Evolutionary conservation across 169 alveolate genomes (phyloP).

Genomic region (Eimeria necatrix): DNA sequence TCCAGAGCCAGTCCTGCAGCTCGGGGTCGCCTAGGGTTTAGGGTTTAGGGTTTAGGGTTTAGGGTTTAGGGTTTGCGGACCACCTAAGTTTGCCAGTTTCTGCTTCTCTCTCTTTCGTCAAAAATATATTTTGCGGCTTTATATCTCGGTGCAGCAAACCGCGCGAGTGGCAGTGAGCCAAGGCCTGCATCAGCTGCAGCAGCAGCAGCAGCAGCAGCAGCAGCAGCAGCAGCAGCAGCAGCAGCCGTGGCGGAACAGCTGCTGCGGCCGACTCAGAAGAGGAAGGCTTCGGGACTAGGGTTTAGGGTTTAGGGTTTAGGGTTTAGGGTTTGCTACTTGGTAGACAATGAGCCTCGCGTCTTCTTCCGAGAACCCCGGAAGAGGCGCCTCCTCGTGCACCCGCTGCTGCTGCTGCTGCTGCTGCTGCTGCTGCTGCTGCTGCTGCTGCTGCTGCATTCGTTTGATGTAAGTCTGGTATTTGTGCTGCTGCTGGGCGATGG

Average conservation of each 20-base stretch:
- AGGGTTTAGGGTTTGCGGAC: not conserved
- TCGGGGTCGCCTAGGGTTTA: not conserved
- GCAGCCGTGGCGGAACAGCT: not conserved
- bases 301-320: slow-evolving; percentile 2
- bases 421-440: not conserved
- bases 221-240: not conserved
- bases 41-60: not conserved
- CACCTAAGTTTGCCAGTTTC: not conserved
- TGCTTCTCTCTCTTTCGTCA: slow-evolving; percentile 12
- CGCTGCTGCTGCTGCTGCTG: not conserved
- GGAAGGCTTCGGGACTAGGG: not conserved
- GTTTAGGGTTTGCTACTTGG: slow-evolving; percentile 39
- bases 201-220: slow-evolving; percentile 54
- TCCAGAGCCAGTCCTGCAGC: no score
- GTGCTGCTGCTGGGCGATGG: slow-evolving; percentile 16
- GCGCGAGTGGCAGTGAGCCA: slow-evolving; percentile 58
- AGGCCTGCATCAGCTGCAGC: slow-evolving; percentile 63
- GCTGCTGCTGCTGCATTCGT: not conserved
- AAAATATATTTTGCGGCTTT: slow-evolving; percentile 75
- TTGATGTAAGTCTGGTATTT: not conserved
- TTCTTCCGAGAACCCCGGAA: slow-evolving; percentile 27
- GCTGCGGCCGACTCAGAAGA: not conserved
- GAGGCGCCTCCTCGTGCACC: not conserved
- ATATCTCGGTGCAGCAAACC: slow-evolving; percentile 79
- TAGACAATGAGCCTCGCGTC: slow-evolving; percentile 56